These are phyloP conservation scores for Odonthalia washingtoniensis DNA, from an alignment of 31 red algal genomes.

Conservation along the genomic window DNA sequence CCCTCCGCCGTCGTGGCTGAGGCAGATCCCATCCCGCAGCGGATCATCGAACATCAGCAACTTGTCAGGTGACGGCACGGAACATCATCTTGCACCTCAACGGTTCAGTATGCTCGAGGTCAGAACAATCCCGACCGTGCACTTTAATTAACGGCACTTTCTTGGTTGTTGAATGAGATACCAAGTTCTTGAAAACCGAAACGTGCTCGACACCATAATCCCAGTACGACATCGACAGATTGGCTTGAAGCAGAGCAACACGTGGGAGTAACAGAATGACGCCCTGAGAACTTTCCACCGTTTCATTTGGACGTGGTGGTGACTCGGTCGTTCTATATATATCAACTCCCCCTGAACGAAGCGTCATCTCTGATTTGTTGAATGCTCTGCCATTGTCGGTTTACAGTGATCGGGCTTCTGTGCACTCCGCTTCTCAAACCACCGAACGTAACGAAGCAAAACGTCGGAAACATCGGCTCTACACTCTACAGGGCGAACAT, in stretches of 20 bases:
- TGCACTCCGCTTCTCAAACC: slow-evolving; percentile 4
- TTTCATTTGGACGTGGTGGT: slow-evolving; percentile 1
- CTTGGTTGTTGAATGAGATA: slow-evolving; percentile 30
- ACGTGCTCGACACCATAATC: background rate
- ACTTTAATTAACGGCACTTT: too few species aligned
- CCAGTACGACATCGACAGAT: slow-evolving; percentile 6
- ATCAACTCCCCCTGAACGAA: background rate
- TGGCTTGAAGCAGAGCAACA: slow-evolving; percentile 15
- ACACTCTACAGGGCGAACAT: background rate
- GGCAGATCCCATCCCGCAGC: too few species aligned
- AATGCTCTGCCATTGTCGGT: slow-evolving; percentile 29
- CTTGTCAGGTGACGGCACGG: too few species aligned
- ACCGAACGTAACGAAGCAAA: background rate
- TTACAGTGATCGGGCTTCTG: background rate
- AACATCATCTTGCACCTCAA: too few species aligned
- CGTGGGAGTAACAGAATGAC: background rate
- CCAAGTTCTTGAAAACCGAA: slow-evolving; percentile 3
- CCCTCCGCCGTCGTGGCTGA: too few species aligned
- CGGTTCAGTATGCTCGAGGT: too few species aligned
- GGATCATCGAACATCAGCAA: too few species aligned
- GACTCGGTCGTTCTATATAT: slow-evolving; percentile 5
- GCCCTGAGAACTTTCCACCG: slow-evolving; percentile 3
- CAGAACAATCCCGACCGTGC: too few species aligned
- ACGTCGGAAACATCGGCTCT: background rate
- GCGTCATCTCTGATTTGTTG: background rate